Evolutionary conservation across 306 rosid genomes (phyloP).

Genomic region (Casuarina cunninghamiana): DNA sequence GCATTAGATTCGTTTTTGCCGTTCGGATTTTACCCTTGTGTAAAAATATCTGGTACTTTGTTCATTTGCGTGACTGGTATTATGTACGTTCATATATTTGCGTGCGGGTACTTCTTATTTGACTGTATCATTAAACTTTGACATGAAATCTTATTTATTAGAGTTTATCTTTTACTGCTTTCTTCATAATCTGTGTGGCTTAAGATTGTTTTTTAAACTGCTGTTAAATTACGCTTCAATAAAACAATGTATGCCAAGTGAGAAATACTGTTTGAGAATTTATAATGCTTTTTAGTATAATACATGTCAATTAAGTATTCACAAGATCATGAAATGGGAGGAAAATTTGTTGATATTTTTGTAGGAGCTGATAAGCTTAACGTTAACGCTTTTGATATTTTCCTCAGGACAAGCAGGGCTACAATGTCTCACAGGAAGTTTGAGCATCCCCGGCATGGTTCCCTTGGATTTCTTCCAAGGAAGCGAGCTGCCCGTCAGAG

Average conservation of each 20-base stretch:
- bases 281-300: too few relatives aligned
- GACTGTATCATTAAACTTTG: not conserved
- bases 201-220: too few relatives aligned
- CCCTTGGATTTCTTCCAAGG: conserved; percentile 87
- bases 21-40: not conserved
- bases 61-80: not conserved
- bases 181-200: not conserved
- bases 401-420: conserved; percentile 21
- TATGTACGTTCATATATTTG: not conserved
- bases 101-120: not conserved
- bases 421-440: conserved; percentile 91
- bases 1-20: not conserved
- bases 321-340: too few relatives aligned
- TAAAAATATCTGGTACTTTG: not conserved
- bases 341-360: too few relatives aligned
- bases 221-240: too few relatives aligned
- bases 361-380: too few relatives aligned
- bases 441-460: conserved; percentile 89
- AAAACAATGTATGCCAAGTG: too few relatives aligned
- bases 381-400: not conserved
- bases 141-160: not conserved
- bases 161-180: not conserved
- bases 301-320: too few relatives aligned
- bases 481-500: conserved; percentile 81
- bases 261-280: too few relatives aligned